Percentiles rank a stretch among this genome's conserved stretches.
Evolutionary conservation across 805 yeast species (phyloP).

Genomic region (Candida bentonensis): DNA sequence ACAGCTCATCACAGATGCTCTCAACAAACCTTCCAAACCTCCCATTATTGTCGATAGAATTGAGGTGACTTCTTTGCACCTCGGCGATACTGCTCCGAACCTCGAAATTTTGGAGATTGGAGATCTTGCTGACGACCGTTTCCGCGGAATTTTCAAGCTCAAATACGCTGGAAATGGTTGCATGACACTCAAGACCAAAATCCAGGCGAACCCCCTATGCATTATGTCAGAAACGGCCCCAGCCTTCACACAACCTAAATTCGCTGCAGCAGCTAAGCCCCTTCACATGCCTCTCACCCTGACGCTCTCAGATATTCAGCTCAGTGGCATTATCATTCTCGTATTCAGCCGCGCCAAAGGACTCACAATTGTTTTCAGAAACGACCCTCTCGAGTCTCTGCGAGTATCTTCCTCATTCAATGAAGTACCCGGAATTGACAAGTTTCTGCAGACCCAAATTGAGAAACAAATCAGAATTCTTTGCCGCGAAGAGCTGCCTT

Average conservation of each 20-base stretch:
- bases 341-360: constrained; percentile 76
- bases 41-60: constrained; percentile 57
- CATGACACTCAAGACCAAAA: constrained; percentile 60
- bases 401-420: constrained; percentile 81
- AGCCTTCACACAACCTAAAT: constrained; percentile 51
- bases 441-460: constrained; percentile 67
- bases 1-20: constrained; percentile 53
- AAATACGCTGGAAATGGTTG: constrained; percentile 65
- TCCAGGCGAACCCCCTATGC: constrained; percentile 72
- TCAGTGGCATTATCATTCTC: constrained; percentile 71
- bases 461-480: constrained; percentile 67
- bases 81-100: constrained; percentile 62
- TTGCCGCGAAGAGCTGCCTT: constrained; percentile 74
- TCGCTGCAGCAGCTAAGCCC: constrained; percentile 49
- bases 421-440: constrained; percentile 69
- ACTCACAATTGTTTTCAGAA: constrained; percentile 71
- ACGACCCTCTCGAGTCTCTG: constrained; percentile 76
- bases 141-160: constrained; percentile 70
- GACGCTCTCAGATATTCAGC: constrained; percentile 53
- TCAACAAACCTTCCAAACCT: constrained; percentile 53
- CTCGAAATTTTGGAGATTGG: constrained; percentile 75
- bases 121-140: constrained; percentile 60
- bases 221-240: constrained; percentile 35
- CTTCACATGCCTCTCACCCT: constrained; percentile 70
- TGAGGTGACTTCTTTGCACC: constrained; percentile 50